These are phyloP conservation scores for Chrysochromulina tobinii DNA, from an alignment of 78 protist species.

Conservation along the genomic window DNA sequence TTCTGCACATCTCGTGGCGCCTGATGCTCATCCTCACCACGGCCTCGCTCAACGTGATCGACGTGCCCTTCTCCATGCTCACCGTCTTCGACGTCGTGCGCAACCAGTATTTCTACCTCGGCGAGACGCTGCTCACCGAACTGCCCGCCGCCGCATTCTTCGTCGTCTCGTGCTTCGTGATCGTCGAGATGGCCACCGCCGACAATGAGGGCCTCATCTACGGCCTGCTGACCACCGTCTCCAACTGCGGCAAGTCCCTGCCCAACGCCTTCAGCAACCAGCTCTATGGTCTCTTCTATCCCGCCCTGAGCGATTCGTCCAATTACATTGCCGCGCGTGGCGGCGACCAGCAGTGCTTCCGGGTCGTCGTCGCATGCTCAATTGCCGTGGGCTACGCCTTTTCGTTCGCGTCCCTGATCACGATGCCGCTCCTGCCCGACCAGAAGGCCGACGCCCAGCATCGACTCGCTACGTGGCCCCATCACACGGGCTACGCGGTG, in stretches of 20 bases:
- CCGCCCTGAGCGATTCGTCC: neutral
- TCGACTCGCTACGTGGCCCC: neutral
- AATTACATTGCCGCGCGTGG: neutral
- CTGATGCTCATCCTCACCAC: neutral
- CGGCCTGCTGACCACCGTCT: neutral
- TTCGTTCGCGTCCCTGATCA: neutral
- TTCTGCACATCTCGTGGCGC: neutral
- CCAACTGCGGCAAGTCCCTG: neutral
- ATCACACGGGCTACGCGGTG: neutral
- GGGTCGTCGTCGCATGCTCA: neutral
- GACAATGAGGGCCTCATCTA: neutral
- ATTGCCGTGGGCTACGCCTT: neutral
- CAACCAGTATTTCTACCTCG: conserved; percentile 4
- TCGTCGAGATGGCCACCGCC: neutral
- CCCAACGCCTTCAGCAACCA: neutral
- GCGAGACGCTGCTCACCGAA: neutral
- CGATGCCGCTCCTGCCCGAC: neutral
- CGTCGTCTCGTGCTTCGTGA: neutral
- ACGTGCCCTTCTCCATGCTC: neutral
- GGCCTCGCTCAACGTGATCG: neutral
- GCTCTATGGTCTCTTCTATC: neutral
- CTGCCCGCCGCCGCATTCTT: neutral
- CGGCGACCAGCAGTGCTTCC: neutral
- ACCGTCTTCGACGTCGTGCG: neutral
- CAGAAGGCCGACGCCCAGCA: neutral